A percentile compares a stretch with the other conserved stretches of the same genome.
Evolutionary conservation across 768 basidiomycete species (phyloP).

Genomic region (Pleurotus sapidus): DNA sequence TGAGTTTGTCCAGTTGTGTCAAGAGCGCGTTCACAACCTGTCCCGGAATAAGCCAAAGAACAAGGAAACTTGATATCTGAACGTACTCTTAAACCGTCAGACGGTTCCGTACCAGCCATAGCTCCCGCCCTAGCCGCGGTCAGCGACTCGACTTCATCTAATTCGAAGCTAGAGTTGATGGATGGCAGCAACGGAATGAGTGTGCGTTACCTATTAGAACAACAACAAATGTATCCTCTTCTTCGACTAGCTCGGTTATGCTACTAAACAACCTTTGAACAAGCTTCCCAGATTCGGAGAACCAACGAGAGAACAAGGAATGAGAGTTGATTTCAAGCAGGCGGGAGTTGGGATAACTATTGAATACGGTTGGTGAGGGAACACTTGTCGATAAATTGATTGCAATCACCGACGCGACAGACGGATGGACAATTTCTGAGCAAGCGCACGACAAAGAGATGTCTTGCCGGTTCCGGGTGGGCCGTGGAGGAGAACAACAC

Average conservation of each 20-base stretch:
- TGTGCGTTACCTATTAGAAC: slow-evolving; percentile 78
- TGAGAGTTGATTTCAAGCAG: slow-evolving; percentile 98
- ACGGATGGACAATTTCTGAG: slow-evolving; percentile 92
- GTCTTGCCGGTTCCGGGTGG: slow-evolving; percentile 99
- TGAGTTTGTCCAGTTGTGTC: slow-evolving; percentile 95
- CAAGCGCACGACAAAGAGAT: slow-evolving; percentile 88
- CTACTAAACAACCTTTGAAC: slow-evolving; percentile 90
- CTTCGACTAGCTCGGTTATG: slow-evolving; percentile 89
- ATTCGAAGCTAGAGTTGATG: too few relatives aligned
- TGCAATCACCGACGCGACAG: slow-evolving; percentile 70
- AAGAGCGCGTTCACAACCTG: slow-evolving; percentile 97
- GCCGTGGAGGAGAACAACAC: slow-evolving; percentile 91
- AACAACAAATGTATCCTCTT: slow-evolving; percentile 87
- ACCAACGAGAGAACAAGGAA: slow-evolving; percentile 98
- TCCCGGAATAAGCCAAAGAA: background rate
- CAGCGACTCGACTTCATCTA: slow-evolving; percentile 95
- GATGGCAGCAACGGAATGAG: background rate
- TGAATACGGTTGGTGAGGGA: background rate
- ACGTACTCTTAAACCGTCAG: slow-evolving; percentile 82
- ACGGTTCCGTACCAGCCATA: slow-evolving; percentile 94
- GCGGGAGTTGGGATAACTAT: slow-evolving; percentile 81
- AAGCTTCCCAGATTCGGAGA: slow-evolving; percentile 97
- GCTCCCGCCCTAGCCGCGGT: slow-evolving; percentile 94
- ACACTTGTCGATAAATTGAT: too few relatives aligned
- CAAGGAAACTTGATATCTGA: background rate